A percentile compares a stretch with the other conserved stretches of the same genome.
These are phyloP conservation scores for Botrytis galanthina DNA, from an alignment of 2,329 filamentous ascomycete species.

Conservation along the genomic window DNA sequence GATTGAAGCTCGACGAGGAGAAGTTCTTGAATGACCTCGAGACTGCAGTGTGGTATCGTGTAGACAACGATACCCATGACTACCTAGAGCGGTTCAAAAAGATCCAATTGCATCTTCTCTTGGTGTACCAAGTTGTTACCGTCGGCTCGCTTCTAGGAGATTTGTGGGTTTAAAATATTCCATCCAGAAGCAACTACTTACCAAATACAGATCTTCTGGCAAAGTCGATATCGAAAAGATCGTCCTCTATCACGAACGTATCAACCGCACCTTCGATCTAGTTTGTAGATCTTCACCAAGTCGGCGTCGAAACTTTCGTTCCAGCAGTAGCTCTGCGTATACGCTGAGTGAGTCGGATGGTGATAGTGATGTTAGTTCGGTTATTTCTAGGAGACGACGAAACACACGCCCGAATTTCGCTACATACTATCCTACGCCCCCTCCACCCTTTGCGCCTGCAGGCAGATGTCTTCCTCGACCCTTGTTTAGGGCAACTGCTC, in stretches of 20 bases:
- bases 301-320: not conserved
- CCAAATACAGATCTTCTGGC: constrained; percentile 25
- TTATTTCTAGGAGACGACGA: constrained; percentile 5
- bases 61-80: not conserved
- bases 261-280: constrained; percentile 28
- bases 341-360: constrained; percentile 16
- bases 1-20: constrained; percentile 26
- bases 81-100: constrained; percentile 26
- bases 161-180: constrained; percentile 23
- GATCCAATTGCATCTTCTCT: constrained; percentile 31
- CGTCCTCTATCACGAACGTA: constrained; percentile 29
- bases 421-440: not conserved
- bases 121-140: constrained; percentile 31
- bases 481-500: too few species aligned
- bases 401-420: not conserved
- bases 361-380: constrained; percentile 22
- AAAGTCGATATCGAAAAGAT: constrained; percentile 30
- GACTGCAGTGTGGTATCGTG: constrained; percentile 24
- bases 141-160: constrained; percentile 27
- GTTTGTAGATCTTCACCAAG: constrained; percentile 24
- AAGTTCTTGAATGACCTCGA: constrained; percentile 28
- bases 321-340: constrained; percentile 20
- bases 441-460: constrained; percentile 4
- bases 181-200: not conserved
- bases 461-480: not conserved